phyloP scores from a whole-genome alignment of 164 flowering plant genomes.

The Vitis riparia region DNA sequence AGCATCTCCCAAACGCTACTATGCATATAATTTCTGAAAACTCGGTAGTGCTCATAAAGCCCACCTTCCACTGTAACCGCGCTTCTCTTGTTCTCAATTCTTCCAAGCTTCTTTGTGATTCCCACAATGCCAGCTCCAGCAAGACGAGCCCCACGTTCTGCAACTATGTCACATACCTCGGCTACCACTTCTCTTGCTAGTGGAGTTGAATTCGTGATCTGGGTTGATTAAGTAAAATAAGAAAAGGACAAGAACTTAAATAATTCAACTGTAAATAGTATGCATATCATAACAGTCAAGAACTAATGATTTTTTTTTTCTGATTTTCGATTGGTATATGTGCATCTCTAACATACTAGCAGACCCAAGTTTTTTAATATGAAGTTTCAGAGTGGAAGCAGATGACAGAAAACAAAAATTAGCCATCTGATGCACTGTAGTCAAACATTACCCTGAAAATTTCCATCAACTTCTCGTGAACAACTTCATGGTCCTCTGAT shows the following conservation, averaged over 20 bases:
- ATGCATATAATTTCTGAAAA: slow-evolving; percentile 56
- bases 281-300: too few relatives aligned
- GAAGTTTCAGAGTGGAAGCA: background rate
- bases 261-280: background rate
- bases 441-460: slow-evolving; percentile 38
- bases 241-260: background rate
- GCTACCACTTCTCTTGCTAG: slow-evolving; percentile 45
- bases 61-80: slow-evolving; percentile 61
- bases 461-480: slow-evolving; percentile 47
- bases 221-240: background rate
- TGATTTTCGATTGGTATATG: too few relatives aligned
- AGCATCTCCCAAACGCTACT: slow-evolving; percentile 71
- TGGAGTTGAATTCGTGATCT: slow-evolving; percentile 44
- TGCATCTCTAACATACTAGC: too few relatives aligned
- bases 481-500: slow-evolving; percentile 52
- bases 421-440: background rate
- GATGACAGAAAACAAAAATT: background rate
- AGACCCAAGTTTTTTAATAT: too few relatives aligned
- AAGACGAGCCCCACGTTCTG: slow-evolving; percentile 62
- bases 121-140: slow-evolving; percentile 68
- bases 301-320: too few relatives aligned
- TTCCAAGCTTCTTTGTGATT: slow-evolving; percentile 53
- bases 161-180: slow-evolving; percentile 58
- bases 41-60: slow-evolving; percentile 60
- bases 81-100: slow-evolving; percentile 37